Base-by-base conservation (phyloP, 805 yeast species). In the Barnettozyma sucrosica region DNA sequence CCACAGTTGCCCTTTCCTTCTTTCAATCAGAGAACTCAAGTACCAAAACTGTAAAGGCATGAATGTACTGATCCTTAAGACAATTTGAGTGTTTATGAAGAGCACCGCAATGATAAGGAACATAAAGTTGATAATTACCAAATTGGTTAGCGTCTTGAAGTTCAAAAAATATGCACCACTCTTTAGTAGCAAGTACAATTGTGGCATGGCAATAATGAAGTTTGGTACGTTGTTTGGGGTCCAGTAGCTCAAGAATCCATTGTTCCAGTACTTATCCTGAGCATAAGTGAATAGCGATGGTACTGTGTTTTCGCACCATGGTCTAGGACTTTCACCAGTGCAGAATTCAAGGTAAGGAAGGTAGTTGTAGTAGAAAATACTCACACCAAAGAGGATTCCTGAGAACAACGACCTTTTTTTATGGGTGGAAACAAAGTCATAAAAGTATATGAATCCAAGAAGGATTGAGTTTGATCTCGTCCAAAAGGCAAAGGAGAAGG, bases 231-330 rank as follows among this genome's bases (percentile, higher is more conserved):
- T 92, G 58, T 80, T 80, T 0, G 72, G 49, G 0, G 93, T 84
- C 92, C 97, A 93, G 66, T 93, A 93, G 36, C 66, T 70, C 47
- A 93, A 64, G 45, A 90, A 79, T 0, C 99, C 98, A 39, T 72
- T 75, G 55, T 81, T 77, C 99, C 99, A 93, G 63, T 92, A 89
- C 53, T 80, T 72, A 1, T 66, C 49, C 65, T 93, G 99, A 7
- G 95, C 85, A 62, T 74, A 87, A 3, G 77, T 63, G 55, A 81
- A 81, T 13, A 92, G 69, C 20, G 83, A 75, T 7, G 86, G 88
- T 0, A 85, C 44, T 4, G 52, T 49, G 5, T 67, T 53, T 13
- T 67, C 51, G 62, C 99, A 92, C 97, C 97, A 92, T 7, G 75
- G 85, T 7, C 86, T 67, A 13, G 25, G 26, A 4, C 46, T 47